phyloP scores from a whole-genome alignment of 768 basidiomycete species.

The Crucibulum laeve region DNA sequence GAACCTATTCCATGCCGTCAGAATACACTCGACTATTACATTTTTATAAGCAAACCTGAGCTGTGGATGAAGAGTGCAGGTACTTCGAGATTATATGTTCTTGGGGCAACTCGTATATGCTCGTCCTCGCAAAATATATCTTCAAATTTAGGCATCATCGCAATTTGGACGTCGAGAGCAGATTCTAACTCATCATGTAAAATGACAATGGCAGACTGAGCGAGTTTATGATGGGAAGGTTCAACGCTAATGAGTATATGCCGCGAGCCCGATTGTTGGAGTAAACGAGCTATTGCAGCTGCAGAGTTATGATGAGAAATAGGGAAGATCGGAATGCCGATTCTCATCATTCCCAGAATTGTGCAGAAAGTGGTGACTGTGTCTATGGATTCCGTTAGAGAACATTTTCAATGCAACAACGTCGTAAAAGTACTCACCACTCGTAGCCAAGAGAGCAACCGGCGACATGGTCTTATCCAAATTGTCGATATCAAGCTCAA shows the following conservation, averaged over 20 bases:
- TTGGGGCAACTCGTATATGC: not conserved
- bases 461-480: not conserved
- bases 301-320: constrained; percentile 35
- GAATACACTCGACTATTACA: constrained; percentile 2
- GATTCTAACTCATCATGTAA: not conserved
- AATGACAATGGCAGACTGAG: not conserved
- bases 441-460: constrained; percentile 10
- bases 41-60: not conserved
- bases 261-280: constrained; percentile 10
- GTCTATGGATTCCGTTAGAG: constrained; percentile 14
- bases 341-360: constrained; percentile 24
- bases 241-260: constrained; percentile 20
- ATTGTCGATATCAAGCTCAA: constrained; percentile 2
- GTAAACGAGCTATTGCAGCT: constrained; percentile 36
- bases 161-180: not conserved
- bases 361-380: constrained; percentile 23
- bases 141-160: not conserved
- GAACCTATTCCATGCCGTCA: constrained; percentile 2
- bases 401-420: not conserved
- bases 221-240: not conserved
- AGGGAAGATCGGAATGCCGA: constrained; percentile 26
- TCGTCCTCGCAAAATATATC: not conserved
- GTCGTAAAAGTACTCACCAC: constrained; percentile 2
- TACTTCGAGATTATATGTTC: not conserved
- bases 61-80: not conserved